Conservation (phyloP, 1,139 yeast genomes). For the Yamadazyma sp. region DNA sequence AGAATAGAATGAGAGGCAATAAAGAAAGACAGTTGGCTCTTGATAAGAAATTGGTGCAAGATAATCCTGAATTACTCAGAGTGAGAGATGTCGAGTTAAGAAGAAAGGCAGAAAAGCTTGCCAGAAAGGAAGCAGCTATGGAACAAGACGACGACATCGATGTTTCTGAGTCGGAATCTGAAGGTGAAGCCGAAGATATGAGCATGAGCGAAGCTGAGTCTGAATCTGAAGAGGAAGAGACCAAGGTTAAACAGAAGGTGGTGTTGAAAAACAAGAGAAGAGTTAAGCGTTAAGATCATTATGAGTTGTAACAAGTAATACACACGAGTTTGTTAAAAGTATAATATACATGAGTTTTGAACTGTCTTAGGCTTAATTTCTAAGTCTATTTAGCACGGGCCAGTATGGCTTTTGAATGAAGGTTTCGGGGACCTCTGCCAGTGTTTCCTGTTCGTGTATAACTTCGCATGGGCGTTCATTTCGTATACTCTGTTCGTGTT, state of each 20-base stretch:
- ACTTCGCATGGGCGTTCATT: no score
- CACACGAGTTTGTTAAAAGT: no score
- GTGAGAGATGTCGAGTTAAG: constrained; percentile 92
- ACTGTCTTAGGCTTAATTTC: no score
- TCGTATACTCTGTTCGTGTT: no score
- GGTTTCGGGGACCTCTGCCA: no score
- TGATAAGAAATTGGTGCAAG: constrained; percentile 85
- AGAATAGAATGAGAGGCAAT: constrained; percentile 99
- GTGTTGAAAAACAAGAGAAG: constrained; percentile 73
- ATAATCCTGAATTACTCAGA: constrained; percentile 83
- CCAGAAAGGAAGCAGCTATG: constrained; percentile 55
- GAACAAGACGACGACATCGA: constrained; percentile 43
- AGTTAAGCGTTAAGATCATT: constrained; percentile 20
- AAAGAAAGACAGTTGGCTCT: constrained; percentile 80
- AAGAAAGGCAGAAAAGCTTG: constrained; percentile 71
- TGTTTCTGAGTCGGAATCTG: constrained; percentile 34
- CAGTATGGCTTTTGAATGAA: constrained; percentile 31
- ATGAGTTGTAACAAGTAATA: constrained; percentile 15
- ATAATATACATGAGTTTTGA: background rate
- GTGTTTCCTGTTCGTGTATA: no score
- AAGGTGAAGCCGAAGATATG: constrained; percentile 37
- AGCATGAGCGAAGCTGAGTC: constrained; percentile 29
- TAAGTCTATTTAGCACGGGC: constrained; percentile 19
- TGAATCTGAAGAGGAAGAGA: constrained; percentile 38
- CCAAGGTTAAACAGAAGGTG: constrained; percentile 67